phyloP scores from a whole-genome alignment of 202 grass and related monocot genomes.

The Panicum virgatum region DNA sequence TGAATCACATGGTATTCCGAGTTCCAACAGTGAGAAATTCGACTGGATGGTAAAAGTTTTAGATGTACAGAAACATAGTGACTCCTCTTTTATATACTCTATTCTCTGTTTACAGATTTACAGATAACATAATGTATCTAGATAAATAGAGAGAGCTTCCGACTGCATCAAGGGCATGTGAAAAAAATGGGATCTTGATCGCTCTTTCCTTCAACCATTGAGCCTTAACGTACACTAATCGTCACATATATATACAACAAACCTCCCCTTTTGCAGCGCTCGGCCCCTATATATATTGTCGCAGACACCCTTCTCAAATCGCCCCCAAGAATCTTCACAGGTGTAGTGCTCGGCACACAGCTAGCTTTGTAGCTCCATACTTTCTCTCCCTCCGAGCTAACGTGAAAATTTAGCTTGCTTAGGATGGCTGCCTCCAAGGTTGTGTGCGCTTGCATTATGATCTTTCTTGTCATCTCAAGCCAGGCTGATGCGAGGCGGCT shows the following conservation, averaged over 20 bases:
- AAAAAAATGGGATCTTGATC: not conserved
- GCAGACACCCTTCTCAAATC: conserved; percentile 11
- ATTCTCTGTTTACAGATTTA: not conserved
- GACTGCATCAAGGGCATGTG: not conserved
- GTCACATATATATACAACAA: not conserved
- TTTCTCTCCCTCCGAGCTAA: not conserved
- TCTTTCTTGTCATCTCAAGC: conserved; percentile 40
- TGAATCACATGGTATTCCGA: not conserved
- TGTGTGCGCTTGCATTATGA: conserved; percentile 45
- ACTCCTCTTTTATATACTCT: not conserved
- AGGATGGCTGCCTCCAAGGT: conserved; percentile 33
- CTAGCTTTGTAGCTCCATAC: not conserved
- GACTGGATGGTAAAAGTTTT: not conserved
- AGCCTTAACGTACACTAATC: conserved; percentile 16
- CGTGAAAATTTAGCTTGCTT: not conserved
- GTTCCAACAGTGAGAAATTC: not conserved
- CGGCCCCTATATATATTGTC: conserved; percentile 28
- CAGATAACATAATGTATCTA: not conserved
- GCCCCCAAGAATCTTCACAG: not conserved
- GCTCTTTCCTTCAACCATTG: not conserved
- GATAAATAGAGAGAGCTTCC: not conserved
- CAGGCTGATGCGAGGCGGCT: conserved; percentile 43
- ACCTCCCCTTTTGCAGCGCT: not conserved
- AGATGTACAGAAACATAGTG: not conserved
- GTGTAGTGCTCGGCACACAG: not conserved